These are phyloP conservation scores for Venturia aucupariae DNA, from an alignment of 2,329 filamentous ascomycete species.

Conservation along the genomic window DNA sequence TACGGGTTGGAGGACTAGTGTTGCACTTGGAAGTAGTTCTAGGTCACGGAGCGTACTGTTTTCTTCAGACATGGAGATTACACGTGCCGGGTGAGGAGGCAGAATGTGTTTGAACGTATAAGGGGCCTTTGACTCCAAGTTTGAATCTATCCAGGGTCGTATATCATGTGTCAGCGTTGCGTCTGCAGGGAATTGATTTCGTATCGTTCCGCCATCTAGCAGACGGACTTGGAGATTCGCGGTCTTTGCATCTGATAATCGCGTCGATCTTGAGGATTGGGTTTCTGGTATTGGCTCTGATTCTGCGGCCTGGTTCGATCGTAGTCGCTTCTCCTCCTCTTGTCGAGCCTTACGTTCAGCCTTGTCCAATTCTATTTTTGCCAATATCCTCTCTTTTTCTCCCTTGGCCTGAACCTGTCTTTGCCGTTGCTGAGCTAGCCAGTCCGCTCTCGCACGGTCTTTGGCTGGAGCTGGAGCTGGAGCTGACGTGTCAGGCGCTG, in stretches of 20 bases:
- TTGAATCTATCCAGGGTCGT: slow-evolving; percentile 65
- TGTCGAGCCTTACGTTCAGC: slow-evolving; percentile 23
- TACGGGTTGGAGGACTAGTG: slow-evolving; percentile 70
- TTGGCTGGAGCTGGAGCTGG: slow-evolving; percentile 31
- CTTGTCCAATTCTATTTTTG: slow-evolving; percentile 69
- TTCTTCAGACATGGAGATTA: slow-evolving; percentile 69
- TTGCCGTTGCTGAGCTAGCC: slow-evolving; percentile 46
- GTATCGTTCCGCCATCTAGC: slow-evolving; percentile 74
- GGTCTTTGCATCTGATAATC: slow-evolving; percentile 19
- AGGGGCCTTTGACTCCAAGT: slow-evolving; percentile 41
- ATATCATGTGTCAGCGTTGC: slow-evolving; percentile 58
- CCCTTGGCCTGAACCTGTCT: slow-evolving; percentile 56
- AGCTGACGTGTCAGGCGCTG: slow-evolving; percentile 27
- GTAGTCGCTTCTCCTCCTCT: slow-evolving; percentile 8
- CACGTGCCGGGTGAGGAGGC: slow-evolving; percentile 65
- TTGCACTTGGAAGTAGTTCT: slow-evolving; percentile 69
- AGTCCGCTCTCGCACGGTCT: slow-evolving; percentile 25
- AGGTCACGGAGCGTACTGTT: slow-evolving; percentile 56
- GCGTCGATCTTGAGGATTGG: slow-evolving; percentile 15
- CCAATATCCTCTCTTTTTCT: slow-evolving; percentile 62
- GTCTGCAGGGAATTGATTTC: slow-evolving; percentile 57
- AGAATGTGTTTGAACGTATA: slow-evolving; percentile 82
- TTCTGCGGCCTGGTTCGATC: slow-evolving; percentile 15
- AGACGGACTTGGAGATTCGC: slow-evolving; percentile 62
- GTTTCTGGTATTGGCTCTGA: slow-evolving; percentile 15